phyloP scores from a whole-genome alignment of 805 yeast species.

The Ogataea pini region DNA sequence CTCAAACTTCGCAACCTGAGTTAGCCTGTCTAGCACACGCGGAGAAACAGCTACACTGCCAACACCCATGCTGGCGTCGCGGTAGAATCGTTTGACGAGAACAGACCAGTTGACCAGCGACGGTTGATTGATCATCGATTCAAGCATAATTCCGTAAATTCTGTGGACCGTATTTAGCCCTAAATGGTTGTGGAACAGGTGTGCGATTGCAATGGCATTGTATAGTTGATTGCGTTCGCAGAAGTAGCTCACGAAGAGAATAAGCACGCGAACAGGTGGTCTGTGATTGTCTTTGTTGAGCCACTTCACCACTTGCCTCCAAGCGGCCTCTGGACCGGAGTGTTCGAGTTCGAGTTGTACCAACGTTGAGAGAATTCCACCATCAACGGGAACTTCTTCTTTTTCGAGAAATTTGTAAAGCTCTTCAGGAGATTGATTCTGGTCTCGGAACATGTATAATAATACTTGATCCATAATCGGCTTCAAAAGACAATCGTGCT shows the following conservation, averaged over 20 bases:
- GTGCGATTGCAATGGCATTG: conserved; percentile 26
- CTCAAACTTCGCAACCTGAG: conserved; percentile 13
- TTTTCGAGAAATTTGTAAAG: conserved; percentile 3
- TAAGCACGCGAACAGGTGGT: conserved; percentile 11
- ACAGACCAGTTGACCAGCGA: conserved; percentile 23
- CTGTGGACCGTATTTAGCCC: conserved; percentile 17
- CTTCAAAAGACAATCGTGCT: conserved; percentile 7
- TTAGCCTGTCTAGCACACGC: background rate
- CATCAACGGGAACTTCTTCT: conserved; percentile 1
- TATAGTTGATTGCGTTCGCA: conserved; percentile 17
- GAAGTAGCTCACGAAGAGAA: conserved; percentile 21
- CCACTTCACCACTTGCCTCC: conserved; percentile 11
- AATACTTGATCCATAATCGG: conserved; percentile 20
- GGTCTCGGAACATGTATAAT: conserved; percentile 5
- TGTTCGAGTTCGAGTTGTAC: conserved; percentile 11
- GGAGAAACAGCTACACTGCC: conserved; percentile 6
- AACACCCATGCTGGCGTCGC: conserved; percentile 18
- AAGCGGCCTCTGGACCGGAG: conserved; percentile 18
- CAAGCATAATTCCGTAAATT: conserved; percentile 15
- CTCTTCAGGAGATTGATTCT: conserved; percentile 7
- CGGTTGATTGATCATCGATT: conserved; percentile 12
- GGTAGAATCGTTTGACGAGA: conserved; percentile 21
- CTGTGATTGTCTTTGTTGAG: background rate
- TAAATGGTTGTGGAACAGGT: conserved; percentile 14
- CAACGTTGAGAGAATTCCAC: conserved; percentile 13